Evolutionary conservation across 2,329 filamentous ascomycete species (phyloP).

Genomic region (Colletotrichum salicis): DNA sequence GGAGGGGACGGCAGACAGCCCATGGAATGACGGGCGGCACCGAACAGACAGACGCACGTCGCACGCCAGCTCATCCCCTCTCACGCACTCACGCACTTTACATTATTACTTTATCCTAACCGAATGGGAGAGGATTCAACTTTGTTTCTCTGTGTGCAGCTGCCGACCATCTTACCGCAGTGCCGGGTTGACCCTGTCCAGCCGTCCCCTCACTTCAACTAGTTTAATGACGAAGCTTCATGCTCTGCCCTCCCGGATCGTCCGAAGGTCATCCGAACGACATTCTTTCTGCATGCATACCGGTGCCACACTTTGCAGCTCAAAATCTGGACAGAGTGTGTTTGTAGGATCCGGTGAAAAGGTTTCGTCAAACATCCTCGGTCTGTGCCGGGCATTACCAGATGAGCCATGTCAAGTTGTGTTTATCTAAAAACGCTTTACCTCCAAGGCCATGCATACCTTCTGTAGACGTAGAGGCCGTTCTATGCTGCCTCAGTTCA

Average conservation of each 20-base stretch:
- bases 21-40: slow-evolving; percentile 14
- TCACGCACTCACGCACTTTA: background rate
- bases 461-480: background rate
- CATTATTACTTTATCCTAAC: slow-evolving; percentile 8
- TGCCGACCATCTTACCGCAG: background rate
- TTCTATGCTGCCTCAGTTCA: too few species aligned
- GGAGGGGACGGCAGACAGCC: slow-evolving; percentile 1
- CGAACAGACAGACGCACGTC: slow-evolving; percentile 3
- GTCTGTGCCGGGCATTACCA: background rate
- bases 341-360: background rate
- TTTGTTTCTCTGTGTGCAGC: background rate
- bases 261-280: slow-evolving; percentile 33
- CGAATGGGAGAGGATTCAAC: background rate
- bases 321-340: background rate
- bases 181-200: slow-evolving; percentile 17
- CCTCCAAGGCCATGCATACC: background rate
- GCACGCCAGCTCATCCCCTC: slow-evolving; percentile 19
- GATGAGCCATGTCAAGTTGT: background rate
- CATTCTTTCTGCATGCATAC: background rate
- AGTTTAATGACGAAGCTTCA: slow-evolving; percentile 22
- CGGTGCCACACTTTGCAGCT: slow-evolving; percentile 1
- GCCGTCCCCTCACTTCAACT: background rate
- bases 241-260: slow-evolving; percentile 20
- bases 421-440: background rate
- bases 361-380: background rate